Percentiles rank a stretch among this genome's conserved stretches.
These are phyloP conservation scores for Lizanozyma gosingica DNA, from an alignment of 1,139 yeast genomes.

Conservation along the genomic window DNA sequence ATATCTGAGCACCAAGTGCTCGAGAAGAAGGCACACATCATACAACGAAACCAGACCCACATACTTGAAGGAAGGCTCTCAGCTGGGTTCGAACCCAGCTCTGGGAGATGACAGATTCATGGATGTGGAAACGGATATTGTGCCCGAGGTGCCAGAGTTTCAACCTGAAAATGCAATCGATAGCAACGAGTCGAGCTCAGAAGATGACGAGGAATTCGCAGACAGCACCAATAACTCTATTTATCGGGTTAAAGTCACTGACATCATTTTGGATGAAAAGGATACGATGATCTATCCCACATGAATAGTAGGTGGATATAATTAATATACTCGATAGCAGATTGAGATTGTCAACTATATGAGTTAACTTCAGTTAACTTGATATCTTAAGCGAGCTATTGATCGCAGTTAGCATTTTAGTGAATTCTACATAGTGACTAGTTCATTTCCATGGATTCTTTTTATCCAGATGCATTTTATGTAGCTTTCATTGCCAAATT, in stretches of 20 bases:
- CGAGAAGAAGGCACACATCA: neutral
- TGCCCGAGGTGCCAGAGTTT: neutral
- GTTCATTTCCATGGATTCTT: no score
- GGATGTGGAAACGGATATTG: neutral
- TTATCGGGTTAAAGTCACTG: neutral
- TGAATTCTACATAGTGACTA: no score
- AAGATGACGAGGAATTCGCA: neutral
- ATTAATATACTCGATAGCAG: no score
- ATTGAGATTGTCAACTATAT: no score
- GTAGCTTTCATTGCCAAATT: no score
- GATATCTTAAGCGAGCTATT: no score
- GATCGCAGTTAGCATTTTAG: no score
- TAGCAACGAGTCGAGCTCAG: neutral
- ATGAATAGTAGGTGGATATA: no score
- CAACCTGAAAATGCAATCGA: neutral
- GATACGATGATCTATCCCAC: neutral
- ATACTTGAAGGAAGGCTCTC: neutral
- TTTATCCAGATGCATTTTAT: no score
- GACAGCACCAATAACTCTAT: neutral
- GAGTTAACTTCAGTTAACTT: no score
- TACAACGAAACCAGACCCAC: neutral
- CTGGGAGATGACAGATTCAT: neutral
- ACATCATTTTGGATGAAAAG: neutral
- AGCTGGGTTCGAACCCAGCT: no score
- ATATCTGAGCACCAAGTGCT: no score